Evolutionary conservation across 2,329 filamentous ascomycete species (phyloP).

Genomic region (Periconia macrospinosa): DNA sequence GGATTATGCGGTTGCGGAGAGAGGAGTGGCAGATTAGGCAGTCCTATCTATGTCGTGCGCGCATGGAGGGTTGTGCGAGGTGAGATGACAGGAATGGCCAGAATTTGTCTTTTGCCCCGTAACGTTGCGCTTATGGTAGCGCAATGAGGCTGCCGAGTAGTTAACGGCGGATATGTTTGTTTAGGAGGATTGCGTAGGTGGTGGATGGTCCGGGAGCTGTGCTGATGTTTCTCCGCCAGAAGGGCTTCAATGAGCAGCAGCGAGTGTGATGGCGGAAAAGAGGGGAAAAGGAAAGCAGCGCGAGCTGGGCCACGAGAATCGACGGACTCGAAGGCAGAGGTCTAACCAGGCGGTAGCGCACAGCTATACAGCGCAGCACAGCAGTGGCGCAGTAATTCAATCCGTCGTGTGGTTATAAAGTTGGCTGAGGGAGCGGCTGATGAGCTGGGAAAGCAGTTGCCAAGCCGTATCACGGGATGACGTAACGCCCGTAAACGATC

Average conservation of each 20-base stretch:
- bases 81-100: no score
- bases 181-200: no score
- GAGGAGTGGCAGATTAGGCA: neutral
- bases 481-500: conserved; percentile 3
- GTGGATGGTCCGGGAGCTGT: no score
- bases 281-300: no score
- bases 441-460: conserved; percentile 1
- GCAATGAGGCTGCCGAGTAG: no score
- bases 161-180: no score
- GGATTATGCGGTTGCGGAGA: no score
- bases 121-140: no score
- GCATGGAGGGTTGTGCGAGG: neutral
- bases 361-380: neutral
- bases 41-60: conserved; percentile 1
- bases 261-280: neutral
- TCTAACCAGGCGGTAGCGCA: neutral
- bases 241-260: neutral
- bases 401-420: neutral
- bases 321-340: no score
- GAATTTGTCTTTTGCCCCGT: no score
- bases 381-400: neutral
- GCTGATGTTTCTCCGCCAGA: no score
- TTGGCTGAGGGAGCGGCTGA: conserved; percentile 1
- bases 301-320: no score
- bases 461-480: conserved; percentile 11